Percentiles rank a stretch among this genome's conserved stretches.
These are phyloP conservation scores for Fusarium austroafricanum DNA, from an alignment of 2,329 filamentous ascomycete species.

Conservation along the genomic window DNA sequence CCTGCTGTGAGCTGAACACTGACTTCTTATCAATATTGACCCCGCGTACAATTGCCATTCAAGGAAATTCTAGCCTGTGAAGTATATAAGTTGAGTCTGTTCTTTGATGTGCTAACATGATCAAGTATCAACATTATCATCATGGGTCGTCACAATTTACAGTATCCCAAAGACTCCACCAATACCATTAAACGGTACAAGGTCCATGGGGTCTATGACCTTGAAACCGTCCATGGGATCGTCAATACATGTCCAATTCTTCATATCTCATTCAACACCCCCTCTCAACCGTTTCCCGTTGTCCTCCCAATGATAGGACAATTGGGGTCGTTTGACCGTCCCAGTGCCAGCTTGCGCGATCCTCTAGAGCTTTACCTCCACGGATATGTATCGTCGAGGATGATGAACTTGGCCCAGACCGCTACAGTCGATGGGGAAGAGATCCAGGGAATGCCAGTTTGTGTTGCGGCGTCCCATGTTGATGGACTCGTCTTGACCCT, in stretches of 20 bases:
- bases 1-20: neutral
- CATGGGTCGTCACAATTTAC: conserved; percentile 57
- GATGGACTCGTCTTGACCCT: conserved; percentile 84
- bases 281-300: conserved; percentile 76
- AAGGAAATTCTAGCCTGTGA: conserved; percentile 23
- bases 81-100: conserved; percentile 6
- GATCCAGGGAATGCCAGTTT: conserved; percentile 72
- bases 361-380: conserved; percentile 84
- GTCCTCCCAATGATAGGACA: conserved; percentile 89
- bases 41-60: conserved; percentile 10
- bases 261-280: conserved; percentile 80
- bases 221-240: conserved; percentile 77
- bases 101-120: neutral
- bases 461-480: conserved; percentile 77
- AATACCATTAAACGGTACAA: conserved; percentile 77
- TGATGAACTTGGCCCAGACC: conserved; percentile 71
- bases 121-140: neutral
- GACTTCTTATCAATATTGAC: neutral
- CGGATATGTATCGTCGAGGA: conserved; percentile 82
- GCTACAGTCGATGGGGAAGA: neutral
- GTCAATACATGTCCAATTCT: conserved; percentile 81
- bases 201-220: conserved; percentile 75
- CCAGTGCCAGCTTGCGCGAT: conserved; percentile 71
- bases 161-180: conserved; percentile 71
- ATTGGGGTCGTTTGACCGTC: conserved; percentile 76